These are phyloP conservation scores for Austroboletus rostrupii DNA, from an alignment of 1,284 basidiomycete species.

Conservation along the genomic window DNA sequence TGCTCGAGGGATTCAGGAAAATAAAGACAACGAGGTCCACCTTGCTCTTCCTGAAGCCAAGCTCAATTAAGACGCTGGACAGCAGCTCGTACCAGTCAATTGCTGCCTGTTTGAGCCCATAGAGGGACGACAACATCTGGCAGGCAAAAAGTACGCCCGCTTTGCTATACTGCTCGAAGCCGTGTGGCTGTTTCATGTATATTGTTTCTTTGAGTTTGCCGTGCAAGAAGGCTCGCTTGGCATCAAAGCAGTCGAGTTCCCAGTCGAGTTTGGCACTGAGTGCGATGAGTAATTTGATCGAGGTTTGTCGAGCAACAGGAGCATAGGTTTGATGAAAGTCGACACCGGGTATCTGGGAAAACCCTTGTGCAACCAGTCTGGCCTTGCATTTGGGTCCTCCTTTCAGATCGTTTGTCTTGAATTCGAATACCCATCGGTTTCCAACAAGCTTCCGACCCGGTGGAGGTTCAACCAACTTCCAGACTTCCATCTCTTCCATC, in stretches of 20 bases:
- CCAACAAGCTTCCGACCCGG: neutral
- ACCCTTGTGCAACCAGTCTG: constrained; percentile 37
- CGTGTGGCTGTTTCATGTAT: constrained; percentile 9
- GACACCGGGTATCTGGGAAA: constrained; percentile 34
- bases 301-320: constrained; percentile 18
- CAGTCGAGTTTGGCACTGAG: constrained; percentile 16
- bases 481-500: constrained; percentile 10
- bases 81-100: constrained; percentile 12
- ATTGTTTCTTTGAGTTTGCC: constrained; percentile 6
- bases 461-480: neutral
- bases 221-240: constrained; percentile 4
- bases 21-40: constrained; percentile 4
- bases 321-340: constrained; percentile 33
- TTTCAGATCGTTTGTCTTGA: constrained; percentile 1
- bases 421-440: constrained; percentile 5
- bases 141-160: neutral
- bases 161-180: constrained; percentile 1
- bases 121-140: neutral
- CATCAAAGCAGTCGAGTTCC: constrained; percentile 16
- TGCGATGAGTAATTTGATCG: constrained; percentile 25
- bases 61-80: neutral
- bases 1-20: rapidly evolving
- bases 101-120: constrained; percentile 10
- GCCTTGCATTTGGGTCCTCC: constrained; percentile 29
- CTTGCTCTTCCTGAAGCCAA: neutral